Evolutionary conservation across 495 filamentous ascomycete species (phyloP).

Genomic region (Penicillium antarcticum): DNA sequence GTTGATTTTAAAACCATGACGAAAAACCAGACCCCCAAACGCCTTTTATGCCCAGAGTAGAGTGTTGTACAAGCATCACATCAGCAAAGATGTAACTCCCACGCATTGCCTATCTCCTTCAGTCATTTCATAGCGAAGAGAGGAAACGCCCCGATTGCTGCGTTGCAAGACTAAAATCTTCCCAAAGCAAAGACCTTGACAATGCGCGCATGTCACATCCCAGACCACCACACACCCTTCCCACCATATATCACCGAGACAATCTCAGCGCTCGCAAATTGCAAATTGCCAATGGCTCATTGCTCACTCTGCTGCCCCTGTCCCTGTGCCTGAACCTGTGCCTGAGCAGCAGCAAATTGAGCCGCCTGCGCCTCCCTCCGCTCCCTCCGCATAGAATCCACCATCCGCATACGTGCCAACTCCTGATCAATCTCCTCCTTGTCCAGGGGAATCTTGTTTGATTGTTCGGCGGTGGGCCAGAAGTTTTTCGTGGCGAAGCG

Average conservation of each 20-base stretch:
- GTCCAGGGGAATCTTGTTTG: conserved; percentile 85
- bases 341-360: conserved; percentile 31
- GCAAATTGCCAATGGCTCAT: background rate
- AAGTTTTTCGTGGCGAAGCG: conserved; percentile 86
- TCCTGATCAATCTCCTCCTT: conserved; percentile 81
- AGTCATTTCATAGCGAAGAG: background rate
- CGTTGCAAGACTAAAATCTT: background rate
- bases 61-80: conserved; percentile 30
- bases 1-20: conserved; percentile 1
- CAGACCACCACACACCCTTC: background rate
- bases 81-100: conserved; percentile 18
- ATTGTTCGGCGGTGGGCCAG: conserved; percentile 85
- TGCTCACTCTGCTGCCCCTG: conserved; percentile 12
- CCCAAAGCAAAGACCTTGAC: background rate
- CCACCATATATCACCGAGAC: background rate
- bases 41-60: conserved; percentile 36
- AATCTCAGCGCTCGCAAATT: background rate
- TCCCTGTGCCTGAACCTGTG: conserved; percentile 15
- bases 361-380: conserved; percentile 50
- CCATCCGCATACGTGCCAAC: conserved; percentile 64
- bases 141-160: too few relatives aligned
- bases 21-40: conserved; percentile 18
- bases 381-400: conserved; percentile 40
- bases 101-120: conserved; percentile 1
- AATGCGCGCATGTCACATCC: background rate